Evolutionary conservation across 345 rosid genomes (phyloP), one percentile per base, ranked within the genome.

Genomic region (Diplotaxis tenuifolia): DNA sequence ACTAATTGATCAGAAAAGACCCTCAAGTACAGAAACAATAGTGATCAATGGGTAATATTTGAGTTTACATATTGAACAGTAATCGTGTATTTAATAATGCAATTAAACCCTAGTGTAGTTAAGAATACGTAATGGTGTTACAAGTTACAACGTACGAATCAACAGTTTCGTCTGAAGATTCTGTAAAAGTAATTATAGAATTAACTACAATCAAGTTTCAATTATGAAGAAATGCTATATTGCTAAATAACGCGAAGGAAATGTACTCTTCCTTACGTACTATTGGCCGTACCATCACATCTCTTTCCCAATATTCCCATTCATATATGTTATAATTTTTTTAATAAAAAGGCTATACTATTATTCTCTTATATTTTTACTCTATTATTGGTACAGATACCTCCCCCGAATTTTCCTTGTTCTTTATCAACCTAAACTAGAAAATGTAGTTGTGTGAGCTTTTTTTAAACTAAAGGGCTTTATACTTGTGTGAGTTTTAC

Each of bases 251-350:
- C 11, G 50, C 70, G 5, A 47, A 57, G 18, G 64, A 47, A 4
- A 47, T 66, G 72, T 45, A 57, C 71, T 56, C 63, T 73, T 57
- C n/a, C 19, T 65, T 65, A 74, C 77, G 67, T 66, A 74, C 77
- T 45, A 29, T 57, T 31, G 66, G 47, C 66, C 66, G 72, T 66
- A 66, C 67, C 40, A 15, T 58, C 53, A 16, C 32, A 29, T 73
- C 38, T 73, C 59, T 65, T 57, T 65, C 71, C 47, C 56, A 64
- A 36, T 64, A 73, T 72, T 73, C 38, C 23, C 31, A 65, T 32
- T 29, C 15, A 64, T n/a, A n/a, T n/a, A 64, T 11, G 56, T 20
- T 20, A 54, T 54, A 22, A 53, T 10, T 10, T 9, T 21, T 11
- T 52, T 52, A 0, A 21, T 54, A 54, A 54, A 54, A 54, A 55